Conservation (phyloP, 768 basidiomycete genomes). For the Galerina marginata region DNA sequence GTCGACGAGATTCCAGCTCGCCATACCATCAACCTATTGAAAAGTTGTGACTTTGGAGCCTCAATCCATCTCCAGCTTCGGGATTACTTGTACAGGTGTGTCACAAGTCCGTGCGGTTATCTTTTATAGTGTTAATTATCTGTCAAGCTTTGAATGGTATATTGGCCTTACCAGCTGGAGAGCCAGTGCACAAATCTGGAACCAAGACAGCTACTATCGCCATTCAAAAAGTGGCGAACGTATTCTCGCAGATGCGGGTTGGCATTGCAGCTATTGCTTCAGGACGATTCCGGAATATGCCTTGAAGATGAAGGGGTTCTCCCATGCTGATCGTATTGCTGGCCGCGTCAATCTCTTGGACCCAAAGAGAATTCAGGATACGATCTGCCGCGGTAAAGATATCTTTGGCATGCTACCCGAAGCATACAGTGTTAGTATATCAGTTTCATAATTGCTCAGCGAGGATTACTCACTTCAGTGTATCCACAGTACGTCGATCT, state of each 20-base stretch:
- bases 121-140: background rate
- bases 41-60: slow-evolving; percentile 55
- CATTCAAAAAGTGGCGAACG: slow-evolving; percentile 53
- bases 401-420: slow-evolving; percentile 73
- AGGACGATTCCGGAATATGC: slow-evolving; percentile 60
- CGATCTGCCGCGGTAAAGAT: slow-evolving; percentile 64
- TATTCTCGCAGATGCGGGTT: slow-evolving; percentile 66
- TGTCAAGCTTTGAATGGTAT: slow-evolving; percentile 59
- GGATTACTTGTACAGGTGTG: slow-evolving; percentile 64
- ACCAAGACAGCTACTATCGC: slow-evolving; percentile 46
- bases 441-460: background rate
- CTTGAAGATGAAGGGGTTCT: slow-evolving; percentile 65
- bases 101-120: background rate
- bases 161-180: slow-evolving; percentile 61
- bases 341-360: slow-evolving; percentile 51
- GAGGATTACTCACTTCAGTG: background rate
- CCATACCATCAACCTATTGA: slow-evolving; percentile 56
- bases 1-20: slow-evolving; percentile 65
- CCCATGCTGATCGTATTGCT: slow-evolving; percentile 65
- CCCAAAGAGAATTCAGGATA: slow-evolving; percentile 57
- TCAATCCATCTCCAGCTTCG: slow-evolving; percentile 66
- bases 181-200: slow-evolving; percentile 56
- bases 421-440: slow-evolving; percentile 54
- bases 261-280: slow-evolving; percentile 76
- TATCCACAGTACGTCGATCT: slow-evolving; percentile 54